phyloP scores from a whole-genome alignment of 208 protist species.

The Trypanosoma cruzi region DNA sequence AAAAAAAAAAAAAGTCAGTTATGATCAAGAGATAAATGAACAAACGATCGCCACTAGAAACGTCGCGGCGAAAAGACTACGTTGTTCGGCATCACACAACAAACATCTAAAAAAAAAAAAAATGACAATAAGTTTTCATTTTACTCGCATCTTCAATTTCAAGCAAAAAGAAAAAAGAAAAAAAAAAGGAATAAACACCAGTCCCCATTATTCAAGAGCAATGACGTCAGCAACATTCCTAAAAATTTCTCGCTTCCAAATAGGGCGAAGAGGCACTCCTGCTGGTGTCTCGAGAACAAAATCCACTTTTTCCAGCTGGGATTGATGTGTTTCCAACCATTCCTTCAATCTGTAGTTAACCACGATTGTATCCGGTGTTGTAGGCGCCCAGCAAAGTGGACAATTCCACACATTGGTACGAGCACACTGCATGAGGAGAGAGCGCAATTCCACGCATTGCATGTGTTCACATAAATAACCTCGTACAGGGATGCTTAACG shows the following conservation, averaged over 20 bases:
- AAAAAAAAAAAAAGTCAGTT: neutral
- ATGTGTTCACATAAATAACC: slow-evolving; percentile 69
- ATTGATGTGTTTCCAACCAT: slow-evolving; percentile 57
- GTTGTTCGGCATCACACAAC: neutral
- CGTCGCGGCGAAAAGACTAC: neutral
- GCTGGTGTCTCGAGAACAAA: slow-evolving; percentile 62
- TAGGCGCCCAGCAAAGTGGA: slow-evolving; percentile 67
- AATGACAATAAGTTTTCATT: slow-evolving; percentile 7
- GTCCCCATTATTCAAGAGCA: slow-evolving; percentile 24
- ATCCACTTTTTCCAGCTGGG: slow-evolving; percentile 39
- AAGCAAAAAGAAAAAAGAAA: slow-evolving; percentile 11
- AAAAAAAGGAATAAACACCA: slow-evolving; percentile 12
- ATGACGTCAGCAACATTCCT: slow-evolving; percentile 25
- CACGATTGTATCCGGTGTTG: slow-evolving; percentile 51
- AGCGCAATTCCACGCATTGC: slow-evolving; percentile 80
- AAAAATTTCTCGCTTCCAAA: slow-evolving; percentile 23
- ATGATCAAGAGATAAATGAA: neutral
- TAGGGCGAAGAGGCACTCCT: slow-evolving; percentile 24
- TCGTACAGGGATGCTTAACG: slow-evolving; percentile 65
- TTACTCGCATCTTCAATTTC: neutral
- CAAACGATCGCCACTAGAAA: neutral
- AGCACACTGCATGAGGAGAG: slow-evolving; percentile 60
- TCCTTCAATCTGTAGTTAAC: slow-evolving; percentile 81
- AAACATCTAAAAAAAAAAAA: slow-evolving; percentile 16
- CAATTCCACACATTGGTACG: slow-evolving; percentile 87